A percentile compares a stretch with the other conserved stretches of the same genome.
These are phyloP conservation scores for Sphaerulina populicola DNA, from an alignment of 2,329 filamentous ascomycete genomes.

Conservation along the genomic window DNA sequence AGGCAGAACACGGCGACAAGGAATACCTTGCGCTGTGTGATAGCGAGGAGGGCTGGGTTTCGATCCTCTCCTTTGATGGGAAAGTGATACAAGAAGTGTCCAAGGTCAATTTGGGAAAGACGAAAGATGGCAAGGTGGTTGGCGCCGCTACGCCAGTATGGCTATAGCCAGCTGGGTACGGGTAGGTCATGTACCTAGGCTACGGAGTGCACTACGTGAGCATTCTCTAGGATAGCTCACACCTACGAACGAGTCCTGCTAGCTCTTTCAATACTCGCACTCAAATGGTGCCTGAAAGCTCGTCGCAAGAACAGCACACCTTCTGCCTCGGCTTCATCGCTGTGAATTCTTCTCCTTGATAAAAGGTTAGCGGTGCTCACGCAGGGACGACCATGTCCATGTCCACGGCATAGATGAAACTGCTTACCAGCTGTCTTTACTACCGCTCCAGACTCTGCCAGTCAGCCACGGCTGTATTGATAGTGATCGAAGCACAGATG, in stretches of 20 bases:
- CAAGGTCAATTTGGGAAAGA: slow-evolving; percentile 27
- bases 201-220: background rate
- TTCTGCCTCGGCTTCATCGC: slow-evolving; percentile 7
- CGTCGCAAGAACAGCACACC: slow-evolving; percentile 7
- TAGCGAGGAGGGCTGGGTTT: slow-evolving; percentile 31
- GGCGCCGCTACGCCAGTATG: slow-evolving; percentile 32
- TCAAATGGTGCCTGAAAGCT: slow-evolving; percentile 6
- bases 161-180: slow-evolving; percentile 19
- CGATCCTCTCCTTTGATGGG: slow-evolving; percentile 30
- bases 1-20: slow-evolving; percentile 11
- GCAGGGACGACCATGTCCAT: background rate
- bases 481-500: background rate
- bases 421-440: slow-evolving; percentile 5
- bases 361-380: background rate
- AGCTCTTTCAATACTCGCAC: background rate
- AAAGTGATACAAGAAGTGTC: slow-evolving; percentile 27
- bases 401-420: background rate
- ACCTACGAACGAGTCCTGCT: slow-evolving; percentile 8
- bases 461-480: background rate
- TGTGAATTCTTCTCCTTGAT: slow-evolving; percentile 3
- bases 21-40: slow-evolving; percentile 33
- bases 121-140: slow-evolving; percentile 27
- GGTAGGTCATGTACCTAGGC: background rate
- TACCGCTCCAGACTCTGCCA: slow-evolving; percentile 6
- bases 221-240: slow-evolving; percentile 9